Evolutionary conservation across 2,329 filamentous ascomycete species (phyloP).

Genomic region (Metarhizium guizhouense): DNA sequence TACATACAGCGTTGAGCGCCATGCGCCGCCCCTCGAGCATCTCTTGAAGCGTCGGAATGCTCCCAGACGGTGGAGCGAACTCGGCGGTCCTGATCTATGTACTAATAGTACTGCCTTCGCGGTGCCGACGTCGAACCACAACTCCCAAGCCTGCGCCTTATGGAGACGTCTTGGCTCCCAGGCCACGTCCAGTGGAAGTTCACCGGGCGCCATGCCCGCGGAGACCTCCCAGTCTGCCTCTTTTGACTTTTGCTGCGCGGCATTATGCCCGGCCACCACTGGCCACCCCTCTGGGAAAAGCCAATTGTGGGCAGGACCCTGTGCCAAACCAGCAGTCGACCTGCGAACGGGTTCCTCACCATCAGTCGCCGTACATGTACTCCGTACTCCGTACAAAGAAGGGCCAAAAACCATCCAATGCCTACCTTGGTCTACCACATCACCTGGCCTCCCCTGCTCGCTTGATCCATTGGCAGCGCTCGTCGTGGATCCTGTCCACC

Average conservation of each 20-base stretch:
- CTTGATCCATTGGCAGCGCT: not conserved
- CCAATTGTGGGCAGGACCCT: not conserved
- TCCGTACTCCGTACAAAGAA: not conserved
- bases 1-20: not conserved
- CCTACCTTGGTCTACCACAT: not conserved
- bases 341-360: not conserved
- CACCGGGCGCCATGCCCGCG: not conserved
- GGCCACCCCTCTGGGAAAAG: not conserved
- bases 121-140: not conserved
- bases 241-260: not conserved
- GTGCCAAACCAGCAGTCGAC: not conserved
- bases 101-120: not conserved
- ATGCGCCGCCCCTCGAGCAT: not conserved
- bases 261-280: not conserved
- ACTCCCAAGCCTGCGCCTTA: not conserved
- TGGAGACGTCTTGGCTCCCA: no score
- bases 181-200: not conserved
- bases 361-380: not conserved
- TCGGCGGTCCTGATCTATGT: slow-evolving; percentile 1
- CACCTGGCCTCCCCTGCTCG: not conserved
- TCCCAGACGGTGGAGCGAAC: slow-evolving; percentile 3
- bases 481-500: not conserved
- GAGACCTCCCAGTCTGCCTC: not conserved
- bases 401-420: not conserved
- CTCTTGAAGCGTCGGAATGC: not conserved